Base-by-base conservation (phyloP, 140 eudicot genomes). In the Senecio squalidus region DNA sequence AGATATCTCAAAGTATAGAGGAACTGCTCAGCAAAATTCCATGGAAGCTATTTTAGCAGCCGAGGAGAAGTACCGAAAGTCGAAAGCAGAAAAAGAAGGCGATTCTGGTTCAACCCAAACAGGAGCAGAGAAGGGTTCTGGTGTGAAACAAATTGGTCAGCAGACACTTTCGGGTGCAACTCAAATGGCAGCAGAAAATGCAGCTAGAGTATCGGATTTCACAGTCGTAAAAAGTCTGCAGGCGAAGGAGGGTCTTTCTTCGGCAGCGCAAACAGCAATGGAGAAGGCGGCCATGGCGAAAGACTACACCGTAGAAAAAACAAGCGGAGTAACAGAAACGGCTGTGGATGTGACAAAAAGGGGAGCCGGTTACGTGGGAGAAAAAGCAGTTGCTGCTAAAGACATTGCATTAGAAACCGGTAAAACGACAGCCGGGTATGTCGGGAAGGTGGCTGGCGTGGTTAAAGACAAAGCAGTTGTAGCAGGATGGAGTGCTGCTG, bases 11-110 rank as follows among this genome's bases (percentile, higher is more conserved):
- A 57, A 55, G 45, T 40, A 54, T 11, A 75, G 93, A 45, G 78
- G 69, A 57, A 57, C 60, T 27, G 97, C 97, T 9, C 97, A 89
- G 52, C 78, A 82, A 55, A 85, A 75, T 22, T 89, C 97, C 0
- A 64, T 80, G 70, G 82, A 77, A 10, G 84, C 95, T 5, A 67
- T 85, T 54, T 62, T 71, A 41, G 79, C 86, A 0, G 93, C 95
- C 3, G 80, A 82, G 48, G 87, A 84, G 15, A 46, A 83, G 50
- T 81, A 70, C 50, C 50, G 53, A 3, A 64, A 67, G 55, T 69
- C 76, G 0, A 78, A 71, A 36, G 0, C 41, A 1, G 3, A 36
- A 36, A n/a, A 36, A 36, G 13, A 8, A n/a, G 15, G 41, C 41
- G 41, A n/a, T 36, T 36, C 4, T 2, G 41, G 2, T 36, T 13